phyloP scores from a whole-genome alignment of 2,329 filamentous ascomycete species.

The Westerdykella ornata region DNA sequence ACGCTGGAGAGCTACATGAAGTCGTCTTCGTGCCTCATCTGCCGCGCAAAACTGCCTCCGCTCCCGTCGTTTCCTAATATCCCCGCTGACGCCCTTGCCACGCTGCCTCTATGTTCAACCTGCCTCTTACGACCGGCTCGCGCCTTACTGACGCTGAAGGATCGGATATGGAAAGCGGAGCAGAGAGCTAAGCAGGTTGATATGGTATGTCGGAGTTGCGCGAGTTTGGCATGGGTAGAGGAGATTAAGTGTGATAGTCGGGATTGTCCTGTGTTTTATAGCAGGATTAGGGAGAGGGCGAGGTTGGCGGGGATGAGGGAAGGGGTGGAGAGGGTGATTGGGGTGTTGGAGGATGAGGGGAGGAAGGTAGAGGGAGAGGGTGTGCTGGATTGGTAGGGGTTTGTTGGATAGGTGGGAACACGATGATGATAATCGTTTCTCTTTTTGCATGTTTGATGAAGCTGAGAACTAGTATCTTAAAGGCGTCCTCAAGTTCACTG shows the following conservation, averaged over 20 bases:
- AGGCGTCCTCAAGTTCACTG: too few species aligned
- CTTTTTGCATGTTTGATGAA: background rate
- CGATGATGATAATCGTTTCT: background rate
- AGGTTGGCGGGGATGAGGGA: slow-evolving; percentile 19
- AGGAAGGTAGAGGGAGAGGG: background rate
- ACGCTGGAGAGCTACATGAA: slow-evolving; percentile 95
- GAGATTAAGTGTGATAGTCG: slow-evolving; percentile 81
- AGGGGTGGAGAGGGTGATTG: slow-evolving; percentile 21
- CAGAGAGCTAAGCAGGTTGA: slow-evolving; percentile 57
- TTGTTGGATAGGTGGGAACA: background rate
- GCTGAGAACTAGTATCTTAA: too few species aligned
- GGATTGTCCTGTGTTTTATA: slow-evolving; percentile 91
- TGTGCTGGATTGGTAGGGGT: background rate
- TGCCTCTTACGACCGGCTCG: slow-evolving; percentile 53
- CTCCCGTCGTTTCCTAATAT: slow-evolving; percentile 11
- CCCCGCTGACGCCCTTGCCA: slow-evolving; percentile 14
- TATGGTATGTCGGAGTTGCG: slow-evolving; percentile 72
- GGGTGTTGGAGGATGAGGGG: slow-evolving; percentile 17
- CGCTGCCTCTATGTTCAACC: slow-evolving; percentile 49
- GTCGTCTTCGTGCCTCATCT: slow-evolving; percentile 71
- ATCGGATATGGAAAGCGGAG: slow-evolving; percentile 57
- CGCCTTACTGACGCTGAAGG: slow-evolving; percentile 59
- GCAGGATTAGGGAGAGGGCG: slow-evolving; percentile 55
- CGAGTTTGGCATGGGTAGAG: slow-evolving; percentile 64
- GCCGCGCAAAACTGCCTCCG: slow-evolving; percentile 53